These are phyloP conservation scores for Termitomyces sp. DNA, from an alignment of 1,284 basidiomycete species.

Conservation along the genomic window DNA sequence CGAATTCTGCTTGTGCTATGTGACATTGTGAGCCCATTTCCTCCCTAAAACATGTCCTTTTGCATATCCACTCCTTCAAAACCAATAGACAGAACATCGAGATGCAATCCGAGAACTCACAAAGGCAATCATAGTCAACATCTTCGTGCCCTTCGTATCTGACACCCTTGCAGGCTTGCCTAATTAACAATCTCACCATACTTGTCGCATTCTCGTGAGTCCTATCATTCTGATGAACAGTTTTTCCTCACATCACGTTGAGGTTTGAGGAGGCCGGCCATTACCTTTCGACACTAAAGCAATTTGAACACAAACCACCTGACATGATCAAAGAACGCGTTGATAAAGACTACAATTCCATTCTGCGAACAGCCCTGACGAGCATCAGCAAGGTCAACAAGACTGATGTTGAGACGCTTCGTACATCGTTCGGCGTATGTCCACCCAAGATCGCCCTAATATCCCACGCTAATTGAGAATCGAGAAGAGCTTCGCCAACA, in stretches of 20 bases:
- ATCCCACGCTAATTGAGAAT: conserved; percentile 3
- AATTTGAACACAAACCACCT: conserved; percentile 90
- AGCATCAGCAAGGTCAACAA: conserved; percentile 94
- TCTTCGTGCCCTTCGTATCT: not conserved
- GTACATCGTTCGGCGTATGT: conserved; percentile 87
- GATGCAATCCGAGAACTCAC: conserved; percentile 90
- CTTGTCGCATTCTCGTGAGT: conserved; percentile 90
- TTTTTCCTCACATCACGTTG: not conserved
- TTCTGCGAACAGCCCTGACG: conserved; percentile 84
- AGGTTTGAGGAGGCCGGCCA: conserved; percentile 89
- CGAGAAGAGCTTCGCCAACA: conserved; percentile 76
- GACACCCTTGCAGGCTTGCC: conserved; percentile 50
- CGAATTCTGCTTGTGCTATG: conserved; percentile 88
- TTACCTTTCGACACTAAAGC: conserved; percentile 89
- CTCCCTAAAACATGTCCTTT: conserved; percentile 5
- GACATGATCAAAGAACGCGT: conserved; percentile 91
- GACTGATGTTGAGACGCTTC: conserved; percentile 92
- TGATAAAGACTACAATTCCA: conserved; percentile 82
- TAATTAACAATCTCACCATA: conserved; percentile 91
- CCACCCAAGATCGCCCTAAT: conserved; percentile 13
- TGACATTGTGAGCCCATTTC: conserved; percentile 69
- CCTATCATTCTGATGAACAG: not conserved
- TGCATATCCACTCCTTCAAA: not conserved
- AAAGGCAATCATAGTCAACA: conserved; percentile 45
- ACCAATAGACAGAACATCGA: conserved; percentile 77